Conservation (phyloP, 2,329 filamentous ascomycete species). For the Lachnellula hyalina region DNA sequence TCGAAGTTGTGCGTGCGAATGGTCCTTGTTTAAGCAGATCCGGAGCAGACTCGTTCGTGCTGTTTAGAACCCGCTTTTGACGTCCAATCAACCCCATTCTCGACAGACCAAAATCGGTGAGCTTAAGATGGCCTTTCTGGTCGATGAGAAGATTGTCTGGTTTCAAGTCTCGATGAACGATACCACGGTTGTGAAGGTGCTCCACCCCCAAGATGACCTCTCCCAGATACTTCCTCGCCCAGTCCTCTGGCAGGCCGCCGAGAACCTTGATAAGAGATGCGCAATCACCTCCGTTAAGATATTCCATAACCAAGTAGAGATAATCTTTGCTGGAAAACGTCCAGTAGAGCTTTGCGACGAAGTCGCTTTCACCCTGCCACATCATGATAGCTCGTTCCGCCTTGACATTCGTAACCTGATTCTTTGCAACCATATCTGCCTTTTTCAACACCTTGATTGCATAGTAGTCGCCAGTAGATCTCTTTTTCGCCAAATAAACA, state of each 20-base stretch:
- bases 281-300: slow-evolving; percentile 94
- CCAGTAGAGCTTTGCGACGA: slow-evolving; percentile 98
- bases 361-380: slow-evolving; percentile 99
- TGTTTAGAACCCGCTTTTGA: slow-evolving; percentile 86
- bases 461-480: slow-evolving; percentile 96
- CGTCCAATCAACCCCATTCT: slow-evolving; percentile 95
- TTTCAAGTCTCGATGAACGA: slow-evolving; percentile 95
- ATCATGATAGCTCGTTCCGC: slow-evolving; percentile 99
- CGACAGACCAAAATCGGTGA: slow-evolving; percentile 96
- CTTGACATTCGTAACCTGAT: slow-evolving; percentile 98
- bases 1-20: slow-evolving; percentile 78
- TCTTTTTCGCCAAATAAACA: slow-evolving; percentile 97
- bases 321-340: slow-evolving; percentile 99
- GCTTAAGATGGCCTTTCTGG: slow-evolving; percentile 89
- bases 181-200: slow-evolving; percentile 87
- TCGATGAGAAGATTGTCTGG: slow-evolving; percentile 97
- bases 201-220: slow-evolving; percentile 97
- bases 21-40: slow-evolving; percentile 90
- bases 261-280: slow-evolving; percentile 94
- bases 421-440: slow-evolving; percentile 99
- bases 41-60: slow-evolving; percentile 74
- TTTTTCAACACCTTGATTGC: slow-evolving; percentile 98
- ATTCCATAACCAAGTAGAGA: slow-evolving; percentile 98
- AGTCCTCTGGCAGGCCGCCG: slow-evolving; percentile 88
- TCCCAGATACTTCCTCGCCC: slow-evolving; percentile 95